Evolutionary conservation across 163 green algal genomes (phyloP).

Genomic region (Trebouxia gelatinosa): DNA sequence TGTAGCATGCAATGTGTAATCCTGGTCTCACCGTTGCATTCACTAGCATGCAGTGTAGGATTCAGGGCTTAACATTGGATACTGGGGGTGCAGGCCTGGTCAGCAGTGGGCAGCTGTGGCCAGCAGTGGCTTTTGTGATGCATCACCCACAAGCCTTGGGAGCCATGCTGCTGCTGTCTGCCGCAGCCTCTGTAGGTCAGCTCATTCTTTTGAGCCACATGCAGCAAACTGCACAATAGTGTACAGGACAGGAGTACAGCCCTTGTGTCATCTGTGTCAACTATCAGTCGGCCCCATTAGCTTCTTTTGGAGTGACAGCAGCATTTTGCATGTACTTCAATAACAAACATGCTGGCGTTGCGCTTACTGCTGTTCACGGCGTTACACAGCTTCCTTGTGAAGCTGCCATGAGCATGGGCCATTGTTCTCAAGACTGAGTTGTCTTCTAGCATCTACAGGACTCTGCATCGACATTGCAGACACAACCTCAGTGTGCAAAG

Average conservation of each 20-base stretch:
- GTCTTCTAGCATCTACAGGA: too few relatives aligned
- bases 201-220: too few relatives aligned
- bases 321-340: not conserved
- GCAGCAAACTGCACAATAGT: too few relatives aligned
- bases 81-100: conserved; percentile 64
- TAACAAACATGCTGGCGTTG: not conserved
- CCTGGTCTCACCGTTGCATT: too few relatives aligned
- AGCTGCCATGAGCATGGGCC: too few relatives aligned
- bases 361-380: not conserved
- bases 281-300: too few relatives aligned
- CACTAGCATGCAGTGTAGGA: too few relatives aligned
- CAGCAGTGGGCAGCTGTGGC: conserved; percentile 65
- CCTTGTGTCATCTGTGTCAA: not conserved
- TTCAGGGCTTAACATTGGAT: too few relatives aligned
- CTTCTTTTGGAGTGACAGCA: not conserved
- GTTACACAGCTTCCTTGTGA: too few relatives aligned
- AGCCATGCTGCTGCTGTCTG: conserved; percentile 79
- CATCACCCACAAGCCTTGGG: conserved; percentile 74
- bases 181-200: conserved; percentile 67
- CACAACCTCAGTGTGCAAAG: not conserved
- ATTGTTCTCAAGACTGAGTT: too few relatives aligned
- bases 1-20: too few relatives aligned
- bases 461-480: not conserved
- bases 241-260: too few relatives aligned
- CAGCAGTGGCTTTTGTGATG: conserved; percentile 73